Base-by-base conservation (phyloP, 2,329 filamentous ascomycete species). In the Hymenoscyphus infarciens region DNA sequence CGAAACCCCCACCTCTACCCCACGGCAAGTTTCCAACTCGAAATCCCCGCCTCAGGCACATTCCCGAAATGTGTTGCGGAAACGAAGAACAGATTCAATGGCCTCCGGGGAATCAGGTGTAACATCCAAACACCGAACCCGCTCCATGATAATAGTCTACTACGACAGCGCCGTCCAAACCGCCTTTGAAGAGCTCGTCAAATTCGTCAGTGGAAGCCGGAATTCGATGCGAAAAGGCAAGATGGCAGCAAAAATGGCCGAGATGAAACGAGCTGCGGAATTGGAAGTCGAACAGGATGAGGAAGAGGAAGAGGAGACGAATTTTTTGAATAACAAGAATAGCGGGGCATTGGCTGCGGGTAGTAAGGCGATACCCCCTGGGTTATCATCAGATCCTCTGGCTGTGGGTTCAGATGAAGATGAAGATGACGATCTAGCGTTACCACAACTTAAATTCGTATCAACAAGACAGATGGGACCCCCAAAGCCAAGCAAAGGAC, bases 141-240 rank as follows among this genome's bases (percentile, higher is more conserved):
- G 89, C 67, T 87, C 83, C 62, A 89, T 91, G 81, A 88, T 94
- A 56, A 87, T 95, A 49, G 90, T 97, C n/a, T 93, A 92, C 76
- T 97, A 97, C 74, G 93, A 97, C 73, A 91, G 89, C 68, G 88
- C 91, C 65, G 88, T 96, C 3, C 92, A 97, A 73, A 86, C 86
- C 58, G 86, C 88, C 45, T 92, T 97, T 67, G 92, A 96, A 70
- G 82, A 88, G 61, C 78, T 97, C 57, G 92, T 97, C 62, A 88
- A 91, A 65, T 89, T 90, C 61, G 87, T 97, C 39, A 91, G 90
- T 5, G 85, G 86, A 1, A 90, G 89, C 57, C 82, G 93, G 62
- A 96, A 96, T 75, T 81, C 91, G 67, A 87, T 97, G 75, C 87
- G 93, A 57, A 96, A 94, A 76, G 91, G 89, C 59, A 95, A 91